Evolutionary conservation across 768 basidiomycete genomes (phyloP), one percentile per base, ranked within the genome.

Genomic region (Kwoniella sp.): DNA sequence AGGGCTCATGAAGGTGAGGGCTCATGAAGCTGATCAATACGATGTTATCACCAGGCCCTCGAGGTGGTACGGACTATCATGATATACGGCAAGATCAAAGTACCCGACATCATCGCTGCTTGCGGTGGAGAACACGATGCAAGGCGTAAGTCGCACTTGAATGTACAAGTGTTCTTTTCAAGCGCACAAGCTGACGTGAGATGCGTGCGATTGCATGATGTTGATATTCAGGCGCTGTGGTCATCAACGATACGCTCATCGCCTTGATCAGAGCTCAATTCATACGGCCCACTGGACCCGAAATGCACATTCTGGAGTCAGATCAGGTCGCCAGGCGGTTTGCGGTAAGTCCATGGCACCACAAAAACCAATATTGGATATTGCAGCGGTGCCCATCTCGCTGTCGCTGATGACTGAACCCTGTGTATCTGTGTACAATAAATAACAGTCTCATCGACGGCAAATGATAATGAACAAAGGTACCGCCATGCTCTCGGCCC

Each of bases 71-170:
- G 88, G 70, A 80, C 87, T 12, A 82, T 95, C 26, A 81, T 95
- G 57, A 87, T 92, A 73, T 88, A 92, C 73, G 94, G 94, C 37
- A 94, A 92, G 78, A 84, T 95, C 72, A 86, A 86, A 52, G 84
- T 87, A 2, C 86, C 86, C 70, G 88, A 92, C 60, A 86, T 95
- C 51, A 64, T 80, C 80, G 44, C 78, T 88, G 52, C 50, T 19
- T 65, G 77, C 27, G 83, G 85, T 10, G 80, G 82, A 4, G 37
- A 52, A 19, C 40, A 56, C 61, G 86, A 90, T 69, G 77, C 83
- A 13, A 88, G 88, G 81, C 82, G 90, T 89, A 71, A 65, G 70
- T 74, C 68, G 13, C 22, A 6, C 17, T 44, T 33, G 5, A 33
- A 33, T 33, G 7, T 33, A 33, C 33, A 6, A 33, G 13, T 33